These are phyloP conservation scores for Colletotrichum sp. DNA, from an alignment of 2,329 filamentous ascomycete genomes.

Conservation along the genomic window DNA sequence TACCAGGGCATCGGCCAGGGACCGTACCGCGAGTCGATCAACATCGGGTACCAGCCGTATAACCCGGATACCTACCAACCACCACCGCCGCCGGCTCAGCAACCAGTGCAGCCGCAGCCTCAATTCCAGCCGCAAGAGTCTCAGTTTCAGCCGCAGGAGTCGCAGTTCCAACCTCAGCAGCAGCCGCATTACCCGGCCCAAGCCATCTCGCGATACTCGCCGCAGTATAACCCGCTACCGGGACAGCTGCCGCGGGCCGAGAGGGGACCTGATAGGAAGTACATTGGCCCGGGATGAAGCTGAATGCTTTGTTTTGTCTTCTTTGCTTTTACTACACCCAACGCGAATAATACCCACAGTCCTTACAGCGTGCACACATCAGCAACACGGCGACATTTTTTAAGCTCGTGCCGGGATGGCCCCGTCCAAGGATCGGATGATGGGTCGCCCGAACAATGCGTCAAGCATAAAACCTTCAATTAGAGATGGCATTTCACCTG, in stretches of 20 bases:
- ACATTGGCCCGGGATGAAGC: not conserved
- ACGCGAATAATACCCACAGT: not conserved
- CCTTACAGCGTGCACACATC: not conserved
- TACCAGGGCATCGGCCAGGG: slow-evolving; percentile 11
- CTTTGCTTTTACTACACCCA: not conserved
- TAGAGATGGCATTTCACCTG: not conserved
- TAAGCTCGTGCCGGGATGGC: not conserved
- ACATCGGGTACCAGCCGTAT: slow-evolving; percentile 12
- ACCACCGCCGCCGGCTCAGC: not conserved
- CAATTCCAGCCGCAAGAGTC: not conserved
- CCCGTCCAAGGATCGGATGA: not conserved
- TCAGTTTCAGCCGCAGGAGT: not conserved
- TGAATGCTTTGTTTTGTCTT: not conserved
- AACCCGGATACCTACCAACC: not conserved
- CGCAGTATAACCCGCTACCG: not conserved
- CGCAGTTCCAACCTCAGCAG: not conserved
- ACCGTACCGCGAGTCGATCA: slow-evolving; percentile 12
- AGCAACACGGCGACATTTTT: not conserved
- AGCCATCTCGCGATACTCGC: not conserved
- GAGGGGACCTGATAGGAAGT: slow-evolving; percentile 14
- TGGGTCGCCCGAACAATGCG: not conserved
- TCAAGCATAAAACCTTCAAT: not conserved
- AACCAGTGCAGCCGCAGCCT: not conserved
- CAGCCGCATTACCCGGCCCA: not conserved
- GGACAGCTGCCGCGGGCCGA: slow-evolving; percentile 16